phyloP scores from a whole-genome alignment of 2,329 filamentous ascomycete species.

The Cordyceps militaris region DNA sequence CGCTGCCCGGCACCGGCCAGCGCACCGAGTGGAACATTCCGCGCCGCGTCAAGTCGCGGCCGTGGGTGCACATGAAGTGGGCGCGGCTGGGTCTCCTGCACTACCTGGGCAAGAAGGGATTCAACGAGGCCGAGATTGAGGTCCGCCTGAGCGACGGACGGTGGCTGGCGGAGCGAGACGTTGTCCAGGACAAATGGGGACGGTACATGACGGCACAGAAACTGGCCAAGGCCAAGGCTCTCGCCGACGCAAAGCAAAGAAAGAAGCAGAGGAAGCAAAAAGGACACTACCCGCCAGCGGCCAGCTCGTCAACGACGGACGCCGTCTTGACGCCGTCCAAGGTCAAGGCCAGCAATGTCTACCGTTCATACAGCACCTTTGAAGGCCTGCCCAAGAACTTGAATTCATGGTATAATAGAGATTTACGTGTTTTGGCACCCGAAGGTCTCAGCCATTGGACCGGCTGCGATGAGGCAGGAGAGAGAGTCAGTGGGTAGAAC shows the following conservation, averaged over 20 bases:
- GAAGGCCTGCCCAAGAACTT: slow-evolving; percentile 19
- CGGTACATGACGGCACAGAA: slow-evolving; percentile 18
- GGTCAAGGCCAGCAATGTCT: slow-evolving; percentile 21
- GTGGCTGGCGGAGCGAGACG: slow-evolving; percentile 20
- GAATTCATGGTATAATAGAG: slow-evolving; percentile 20
- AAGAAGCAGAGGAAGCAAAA: slow-evolving; percentile 12
- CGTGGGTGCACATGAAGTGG: slow-evolving; percentile 20
- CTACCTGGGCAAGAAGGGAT: slow-evolving; percentile 21
- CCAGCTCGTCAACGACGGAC: neutral
- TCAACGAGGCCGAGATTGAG: slow-evolving; percentile 21
- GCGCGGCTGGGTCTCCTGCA: slow-evolving; percentile 18
- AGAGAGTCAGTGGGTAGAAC: slow-evolving; percentile 17
- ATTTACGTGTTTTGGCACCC: slow-evolving; percentile 22
- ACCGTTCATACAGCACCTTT: slow-evolving; percentile 23
- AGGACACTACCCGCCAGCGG: neutral
- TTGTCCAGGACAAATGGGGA: slow-evolving; percentile 18
- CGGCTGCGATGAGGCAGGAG: slow-evolving; percentile 16
- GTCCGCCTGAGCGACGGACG: slow-evolving; percentile 18
- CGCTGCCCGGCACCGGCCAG: slow-evolving; percentile 19
- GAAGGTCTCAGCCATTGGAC: slow-evolving; percentile 23
- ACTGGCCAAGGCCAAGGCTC: slow-evolving; percentile 7
- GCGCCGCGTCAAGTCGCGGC: slow-evolving; percentile 13
- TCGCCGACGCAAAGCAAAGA: neutral
- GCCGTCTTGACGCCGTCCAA: slow-evolving; percentile 10
- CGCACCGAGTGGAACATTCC: slow-evolving; percentile 20